Conservation (phyloP, 1,139 yeast genomes). For the Blastobotrys arbuscula region DNA sequence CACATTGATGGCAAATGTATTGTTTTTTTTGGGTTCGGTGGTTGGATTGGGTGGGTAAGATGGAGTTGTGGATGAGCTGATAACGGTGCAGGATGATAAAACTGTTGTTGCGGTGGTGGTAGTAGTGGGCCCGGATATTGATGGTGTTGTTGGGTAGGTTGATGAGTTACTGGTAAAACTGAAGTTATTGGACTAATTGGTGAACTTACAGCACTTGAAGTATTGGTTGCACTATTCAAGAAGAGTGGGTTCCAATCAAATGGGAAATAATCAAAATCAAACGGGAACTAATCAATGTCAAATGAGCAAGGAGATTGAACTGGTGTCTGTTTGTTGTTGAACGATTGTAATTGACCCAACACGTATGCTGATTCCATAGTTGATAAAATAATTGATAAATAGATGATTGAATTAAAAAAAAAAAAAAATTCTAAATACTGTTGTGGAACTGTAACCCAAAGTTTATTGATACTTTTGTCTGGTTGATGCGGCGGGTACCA, state of each 20-base stretch:
- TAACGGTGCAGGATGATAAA: neutral
- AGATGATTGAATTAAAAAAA: neutral
- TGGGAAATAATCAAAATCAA: neutral
- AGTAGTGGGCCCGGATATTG: neutral
- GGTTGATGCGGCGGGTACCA: too few relatives aligned
- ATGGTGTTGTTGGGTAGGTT: neutral
- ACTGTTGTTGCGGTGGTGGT: neutral
- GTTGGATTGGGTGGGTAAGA: neutral
- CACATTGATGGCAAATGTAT: conserved; percentile 3
- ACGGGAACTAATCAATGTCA: too few relatives aligned
- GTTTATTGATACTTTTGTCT: too few relatives aligned
- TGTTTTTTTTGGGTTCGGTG: neutral
- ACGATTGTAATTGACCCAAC: neutral
- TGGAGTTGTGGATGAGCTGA: neutral
- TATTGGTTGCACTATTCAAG: neutral
- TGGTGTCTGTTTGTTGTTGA: neutral
- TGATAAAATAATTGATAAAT: neutral
- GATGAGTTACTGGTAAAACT: neutral
- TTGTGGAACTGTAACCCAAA: neutral
- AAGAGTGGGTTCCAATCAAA: neutral
- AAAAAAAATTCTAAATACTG: neutral
- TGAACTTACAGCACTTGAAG: neutral
- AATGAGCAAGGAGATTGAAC: neutral
- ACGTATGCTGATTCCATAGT: neutral
- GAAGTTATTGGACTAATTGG: neutral